Base-by-base conservation (phyloP, 2,329 filamentous ascomycete genomes). In the Fusarium paranaense region DNA sequence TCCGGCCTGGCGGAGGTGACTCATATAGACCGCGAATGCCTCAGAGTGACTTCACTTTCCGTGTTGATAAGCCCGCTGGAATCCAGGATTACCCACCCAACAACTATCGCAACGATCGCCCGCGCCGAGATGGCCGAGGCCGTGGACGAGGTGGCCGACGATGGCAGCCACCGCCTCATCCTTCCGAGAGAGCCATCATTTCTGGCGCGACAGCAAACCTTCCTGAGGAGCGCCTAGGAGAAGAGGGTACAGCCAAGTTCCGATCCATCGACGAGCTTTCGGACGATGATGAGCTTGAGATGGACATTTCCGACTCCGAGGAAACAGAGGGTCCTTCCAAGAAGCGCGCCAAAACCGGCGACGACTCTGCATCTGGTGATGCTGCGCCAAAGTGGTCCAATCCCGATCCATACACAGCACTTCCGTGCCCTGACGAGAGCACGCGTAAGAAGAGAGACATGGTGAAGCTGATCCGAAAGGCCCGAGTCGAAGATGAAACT, bases 381-480 rank as follows among this genome's bases (percentile, higher is more conserved):
- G 83, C 85, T 16, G 83, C 81, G 6, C 95, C 95, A 4, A 95
- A 93, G 81, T 98, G 96, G 96, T 98, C 95, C 6, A 98, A 98
- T 77, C 95, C 96, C 5, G 96, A 98, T 81, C 95, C 95, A 0
- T 98, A 98, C 82, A 97, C 94, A 7, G 93, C 91, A 3, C 86
- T 98, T 11, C 96, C 96, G 10, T 95, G 95, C 8, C 90, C 92
- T 0, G 93, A 95, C 73, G 93, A 95, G 64, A 87, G 86, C 6
- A 87, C 90, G 42, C 88, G 89, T 22, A 97, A 97, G 83, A 95
- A 93, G 82, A 92, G 91, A 75, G 95, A 98, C 75, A 92, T 98
- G 42, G 94, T 98, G 38, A 94, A 97, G 78, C 83, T 98, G 70
- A 98, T 98, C 76, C 92, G 95, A 76, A 98, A 98, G 80, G 94